Base-by-base conservation (phyloP, 225 moss, liverwort and hornwort genomes). In the Climacium dendroides region DNA sequence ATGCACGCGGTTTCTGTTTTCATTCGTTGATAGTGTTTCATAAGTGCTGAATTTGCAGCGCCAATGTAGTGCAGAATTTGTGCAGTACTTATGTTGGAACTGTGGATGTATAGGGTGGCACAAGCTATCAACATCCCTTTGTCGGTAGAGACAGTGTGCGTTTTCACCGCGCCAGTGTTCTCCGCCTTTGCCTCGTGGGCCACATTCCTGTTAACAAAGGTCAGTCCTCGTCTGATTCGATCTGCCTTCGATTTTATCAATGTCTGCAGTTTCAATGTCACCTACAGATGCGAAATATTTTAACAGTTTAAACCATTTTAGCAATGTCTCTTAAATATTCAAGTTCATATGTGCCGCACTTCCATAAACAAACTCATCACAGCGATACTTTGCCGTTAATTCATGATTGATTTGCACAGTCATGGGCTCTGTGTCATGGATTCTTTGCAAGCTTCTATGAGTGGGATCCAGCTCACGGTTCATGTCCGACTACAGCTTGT, bases 111-210 rank as follows among this genome's bases (percentile, higher is more conserved):
- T 90, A 98, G 98, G 98, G 81, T 99, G 91, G 98, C 96, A 85
- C 97, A 97, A 88, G 88, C 95, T 57, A 89, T 97, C 83, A 99
- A 97, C 87, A 97, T 99, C 88, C 98, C 98, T 41, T 87, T 99
- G 87, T 99, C 98, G 72, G 98, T 99, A 82, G 97, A 99, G 93
- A 99, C 97, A 74, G 97, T 97, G 24, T 99, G 98, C 89, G 98
- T 99, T 79, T 97, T 99, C 87, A 99, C 97, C 47, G 98, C 98
- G 63, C 98, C 97, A 74, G 61, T 99, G 69, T 99, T 99, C 92
- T 97, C 97, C 74, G 97, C 97, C 78, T 97, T 97, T 90, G 98
- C 98, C 74, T 97, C 98, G 74, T 99, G 98, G 98, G 94, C 97
- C 60, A 93, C 97, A 41, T 99, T 95, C 83, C 93, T 96, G 32